Evolutionary conservation across 2,329 filamentous ascomycete genomes (phyloP), one percentile per base, ranked within the genome.

Genomic region (Microsporum audouinii): DNA sequence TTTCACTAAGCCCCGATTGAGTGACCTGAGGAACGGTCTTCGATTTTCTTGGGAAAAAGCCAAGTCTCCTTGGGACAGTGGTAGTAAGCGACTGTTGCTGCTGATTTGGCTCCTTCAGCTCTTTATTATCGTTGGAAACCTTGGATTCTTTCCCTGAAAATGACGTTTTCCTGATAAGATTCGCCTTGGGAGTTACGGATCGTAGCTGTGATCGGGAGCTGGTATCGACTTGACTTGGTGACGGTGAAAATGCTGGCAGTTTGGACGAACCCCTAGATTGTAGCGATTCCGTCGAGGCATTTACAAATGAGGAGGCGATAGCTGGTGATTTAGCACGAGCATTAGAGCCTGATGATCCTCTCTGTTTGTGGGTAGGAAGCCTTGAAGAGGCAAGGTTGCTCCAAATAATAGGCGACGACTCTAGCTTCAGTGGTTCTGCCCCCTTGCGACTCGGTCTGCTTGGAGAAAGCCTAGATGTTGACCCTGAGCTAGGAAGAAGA

Each of bases 11-110:
- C 6, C 86, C 84, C 41, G 80, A 79, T 23, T 72, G 72, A 8
- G 74, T 63, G n/a, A 73, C 70, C 47, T 84, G 79, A 2, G 81
- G 71, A 0, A 82, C 78, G 0, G 82, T 79, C 72, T 89, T 95
- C 12, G 84, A 84, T 61, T 84, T 85, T 65, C 87, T 83, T 6
- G 86, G 79, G 68, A 96, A 95, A 60, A 96, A 80, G 0, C 88
- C 87, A 71, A 96, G 94, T 1, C 87, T 83, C 79, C 85, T 61
- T 76, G 75, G 70, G 12, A 71, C 67, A 17, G 2, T 29, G 45
- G 10, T 34, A 66, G 65, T 43, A 74, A 63, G 57, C 63, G 67
- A 1, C 17, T 23, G 1, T 63, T 62, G 45, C 74, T 64, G 57
- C 63, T 67, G 1, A 63, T 62, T 49, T 69, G 66, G 49, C 67